These are phyloP conservation scores for Amanita molliuscula DNA, from an alignment of 768 basidiomycete species.

Conservation along the genomic window DNA sequence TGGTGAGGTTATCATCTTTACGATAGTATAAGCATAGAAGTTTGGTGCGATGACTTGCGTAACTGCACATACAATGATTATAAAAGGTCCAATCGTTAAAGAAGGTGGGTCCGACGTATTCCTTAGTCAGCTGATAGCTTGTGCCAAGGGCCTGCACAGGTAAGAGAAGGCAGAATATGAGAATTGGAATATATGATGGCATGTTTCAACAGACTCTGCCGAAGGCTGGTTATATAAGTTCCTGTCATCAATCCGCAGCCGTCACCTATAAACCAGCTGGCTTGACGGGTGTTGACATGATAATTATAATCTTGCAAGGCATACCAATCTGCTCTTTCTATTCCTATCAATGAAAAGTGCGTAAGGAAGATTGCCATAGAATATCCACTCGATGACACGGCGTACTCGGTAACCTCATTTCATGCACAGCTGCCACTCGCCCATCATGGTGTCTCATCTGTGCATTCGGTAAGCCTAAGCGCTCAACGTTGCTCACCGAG, in stretches of 20 bases:
- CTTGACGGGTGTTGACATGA: no score
- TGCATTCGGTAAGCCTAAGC: conserved; percentile 28
- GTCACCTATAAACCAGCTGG: no score
- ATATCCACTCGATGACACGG: conserved; percentile 19
- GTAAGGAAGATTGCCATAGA: conserved; percentile 8
- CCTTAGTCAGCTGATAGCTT: not conserved
- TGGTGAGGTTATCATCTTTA: not conserved
- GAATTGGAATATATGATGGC: not conserved
- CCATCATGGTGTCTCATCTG: conserved; percentile 34
- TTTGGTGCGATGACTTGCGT: not conserved
- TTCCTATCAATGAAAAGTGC: not conserved
- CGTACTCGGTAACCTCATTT: conserved; percentile 29
- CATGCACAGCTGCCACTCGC: conserved; percentile 34
- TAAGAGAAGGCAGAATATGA: not conserved
- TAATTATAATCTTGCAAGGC: no score
- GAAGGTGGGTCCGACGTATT: not conserved
- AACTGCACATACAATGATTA: not conserved
- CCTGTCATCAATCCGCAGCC: not conserved
- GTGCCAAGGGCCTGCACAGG: not conserved
- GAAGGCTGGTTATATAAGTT: not conserved
- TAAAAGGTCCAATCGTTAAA: not conserved
- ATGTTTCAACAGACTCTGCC: not conserved
- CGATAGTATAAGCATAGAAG: not conserved
- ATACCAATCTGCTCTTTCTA: not conserved
- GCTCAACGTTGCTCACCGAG: not conserved